Percentiles rank a stretch among this genome's conserved stretches.
Evolutionary conservation across 768 basidiomycete species (phyloP).

Genomic region (Russula sp.): DNA sequence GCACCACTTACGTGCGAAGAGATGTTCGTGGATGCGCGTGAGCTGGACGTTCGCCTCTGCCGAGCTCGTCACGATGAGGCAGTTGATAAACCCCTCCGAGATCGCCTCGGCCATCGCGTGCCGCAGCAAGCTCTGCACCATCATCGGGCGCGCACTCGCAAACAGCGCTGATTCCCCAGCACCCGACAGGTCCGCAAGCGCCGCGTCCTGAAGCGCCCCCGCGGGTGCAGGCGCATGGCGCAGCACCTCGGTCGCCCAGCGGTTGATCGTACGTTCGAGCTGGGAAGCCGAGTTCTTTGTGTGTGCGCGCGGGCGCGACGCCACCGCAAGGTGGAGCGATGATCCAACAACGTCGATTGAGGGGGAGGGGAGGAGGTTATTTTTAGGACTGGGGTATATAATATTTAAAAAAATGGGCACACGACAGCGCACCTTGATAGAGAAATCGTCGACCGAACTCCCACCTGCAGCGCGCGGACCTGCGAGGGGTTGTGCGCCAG

Average conservation of each 20-base stretch:
- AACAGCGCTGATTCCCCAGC: slow-evolving; percentile 34
- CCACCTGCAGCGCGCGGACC: slow-evolving; percentile 36
- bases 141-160: slow-evolving; percentile 43
- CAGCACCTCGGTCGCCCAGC: slow-evolving; percentile 78
- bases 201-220: slow-evolving; percentile 47
- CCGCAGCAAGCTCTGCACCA: slow-evolving; percentile 71
- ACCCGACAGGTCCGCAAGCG: slow-evolving; percentile 51
- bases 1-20: slow-evolving; percentile 65
- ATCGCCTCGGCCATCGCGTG: slow-evolving; percentile 75
- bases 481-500: slow-evolving; percentile 28
- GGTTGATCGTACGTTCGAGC: slow-evolving; percentile 76
- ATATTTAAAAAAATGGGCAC: not conserved
- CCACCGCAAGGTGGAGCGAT: too few relatives aligned
- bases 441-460: slow-evolving; percentile 78
- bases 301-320: not conserved
- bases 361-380: not conserved
- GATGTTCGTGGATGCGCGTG: slow-evolving; percentile 80
- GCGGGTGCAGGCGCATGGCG: slow-evolving; percentile 48
- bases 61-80: slow-evolving; percentile 80
- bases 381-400: not conserved
- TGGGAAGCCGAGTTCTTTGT: slow-evolving; percentile 56
- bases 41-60: slow-evolving; percentile 78
- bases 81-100: slow-evolving; percentile 76
- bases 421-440: slow-evolving; percentile 66
- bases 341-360: too few relatives aligned